These are phyloP conservation scores for Blumeria graminis DNA, from an alignment of 2,329 filamentous ascomycete species.

Conservation along the genomic window DNA sequence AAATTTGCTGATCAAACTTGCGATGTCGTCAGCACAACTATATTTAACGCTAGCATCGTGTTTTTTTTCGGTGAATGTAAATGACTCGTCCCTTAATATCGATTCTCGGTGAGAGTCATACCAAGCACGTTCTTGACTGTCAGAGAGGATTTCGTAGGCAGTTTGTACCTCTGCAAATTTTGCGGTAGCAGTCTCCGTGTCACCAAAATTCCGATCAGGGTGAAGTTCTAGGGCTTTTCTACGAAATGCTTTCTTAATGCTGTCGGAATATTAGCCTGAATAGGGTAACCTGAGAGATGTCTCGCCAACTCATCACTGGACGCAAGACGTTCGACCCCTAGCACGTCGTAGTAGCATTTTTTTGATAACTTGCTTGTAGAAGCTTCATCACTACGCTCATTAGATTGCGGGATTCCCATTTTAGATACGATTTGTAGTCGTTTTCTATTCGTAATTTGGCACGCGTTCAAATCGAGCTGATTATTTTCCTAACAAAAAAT, in stretches of 20 bases:
- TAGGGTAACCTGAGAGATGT: neutral
- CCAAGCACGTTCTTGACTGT: constrained; percentile 88
- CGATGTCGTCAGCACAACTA: constrained; percentile 60
- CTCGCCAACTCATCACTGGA: constrained; percentile 50
- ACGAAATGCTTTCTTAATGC: constrained; percentile 83
- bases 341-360: constrained; percentile 3
- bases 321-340: constrained; percentile 36
- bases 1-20: constrained; percentile 57
- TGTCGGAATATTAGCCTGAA: constrained; percentile 15
- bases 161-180: constrained; percentile 81
- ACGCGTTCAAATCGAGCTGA: no score
- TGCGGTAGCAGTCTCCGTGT: constrained; percentile 60
- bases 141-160: constrained; percentile 87
- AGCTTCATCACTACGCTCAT: neutral
- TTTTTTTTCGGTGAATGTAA: constrained; percentile 19
- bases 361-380: neutral
- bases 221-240: constrained; percentile 80
- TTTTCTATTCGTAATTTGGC: no score
- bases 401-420: constrained; percentile 3
- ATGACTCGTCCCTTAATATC: constrained; percentile 36
- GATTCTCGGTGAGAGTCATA: constrained; percentile 85
- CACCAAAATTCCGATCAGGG: constrained; percentile 76
- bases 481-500: no score
- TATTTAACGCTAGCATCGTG: constrained; percentile 47
- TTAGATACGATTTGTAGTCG: neutral